Evolutionary conservation across 805 yeast genomes (phyloP).

Genomic region (Cyberlindnera samutprakarnensis): DNA sequence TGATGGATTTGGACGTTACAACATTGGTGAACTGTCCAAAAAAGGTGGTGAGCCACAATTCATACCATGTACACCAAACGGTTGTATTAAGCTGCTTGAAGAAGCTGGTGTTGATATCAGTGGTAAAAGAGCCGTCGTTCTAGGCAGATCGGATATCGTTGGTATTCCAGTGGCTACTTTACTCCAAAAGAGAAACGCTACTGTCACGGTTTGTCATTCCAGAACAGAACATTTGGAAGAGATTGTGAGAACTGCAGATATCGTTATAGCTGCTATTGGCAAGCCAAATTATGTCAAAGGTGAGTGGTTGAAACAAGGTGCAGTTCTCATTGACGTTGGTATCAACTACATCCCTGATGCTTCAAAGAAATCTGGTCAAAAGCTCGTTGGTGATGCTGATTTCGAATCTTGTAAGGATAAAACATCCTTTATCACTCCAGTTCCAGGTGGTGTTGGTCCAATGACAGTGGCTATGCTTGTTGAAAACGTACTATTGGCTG

Average conservation of each 20-base stretch:
- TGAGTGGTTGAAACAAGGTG: slow-evolving; percentile 63
- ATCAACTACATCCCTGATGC: slow-evolving; percentile 67
- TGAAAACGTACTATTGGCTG: slow-evolving; percentile 64
- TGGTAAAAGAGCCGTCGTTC: slow-evolving; percentile 74
- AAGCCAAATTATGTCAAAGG: slow-evolving; percentile 63
- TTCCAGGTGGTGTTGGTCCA: slow-evolving; percentile 90
- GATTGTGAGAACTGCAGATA: slow-evolving; percentile 56
- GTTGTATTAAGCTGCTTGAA: slow-evolving; percentile 58
- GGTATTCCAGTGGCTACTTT: slow-evolving; percentile 75
- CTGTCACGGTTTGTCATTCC: slow-evolving; percentile 72
- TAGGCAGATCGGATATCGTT: slow-evolving; percentile 82
- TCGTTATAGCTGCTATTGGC: slow-evolving; percentile 75
- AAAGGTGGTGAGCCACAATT: slow-evolving; percentile 64
- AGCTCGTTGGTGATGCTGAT: slow-evolving; percentile 75
- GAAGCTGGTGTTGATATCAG: slow-evolving; percentile 45
- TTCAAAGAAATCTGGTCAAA: slow-evolving; percentile 58
- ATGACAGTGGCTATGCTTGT: slow-evolving; percentile 84
- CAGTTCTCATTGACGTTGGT: slow-evolving; percentile 76
- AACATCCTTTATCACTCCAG: slow-evolving; percentile 72
- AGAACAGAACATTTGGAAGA: slow-evolving; percentile 46
- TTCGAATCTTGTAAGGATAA: slow-evolving; percentile 45
- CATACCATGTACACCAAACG: slow-evolving; percentile 82
- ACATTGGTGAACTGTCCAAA: slow-evolving; percentile 71
- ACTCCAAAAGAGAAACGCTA: slow-evolving; percentile 63
- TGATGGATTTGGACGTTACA: slow-evolving; percentile 75